phyloP scores from a whole-genome alignment of 2,329 filamentous ascomycete species.

The Raffaelea albimanens region DNA sequence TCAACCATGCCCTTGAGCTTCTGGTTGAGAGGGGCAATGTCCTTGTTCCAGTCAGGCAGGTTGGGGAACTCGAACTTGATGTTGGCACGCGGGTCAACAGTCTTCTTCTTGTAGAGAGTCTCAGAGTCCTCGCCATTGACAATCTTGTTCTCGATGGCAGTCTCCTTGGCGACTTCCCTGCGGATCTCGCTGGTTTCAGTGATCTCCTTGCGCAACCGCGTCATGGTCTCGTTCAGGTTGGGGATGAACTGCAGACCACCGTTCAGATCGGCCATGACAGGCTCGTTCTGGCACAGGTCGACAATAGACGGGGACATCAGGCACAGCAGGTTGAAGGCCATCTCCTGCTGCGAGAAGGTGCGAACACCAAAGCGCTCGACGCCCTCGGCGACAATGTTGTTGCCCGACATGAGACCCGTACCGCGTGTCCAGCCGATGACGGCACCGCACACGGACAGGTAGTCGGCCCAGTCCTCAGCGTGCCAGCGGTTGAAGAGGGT shows the following conservation, averaged over 20 bases:
- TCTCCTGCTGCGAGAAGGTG: conserved; percentile 98
- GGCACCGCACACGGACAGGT: conserved; percentile 94
- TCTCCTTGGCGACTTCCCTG: conserved; percentile 90
- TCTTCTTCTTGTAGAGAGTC: conserved; percentile 88
- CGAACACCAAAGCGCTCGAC: conserved; percentile 94
- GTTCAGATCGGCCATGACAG: conserved; percentile 94
- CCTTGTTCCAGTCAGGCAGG: conserved; percentile 83
- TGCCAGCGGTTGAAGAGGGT: conserved; percentile 98
- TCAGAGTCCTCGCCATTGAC: conserved; percentile 92
- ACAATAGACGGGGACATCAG: conserved; percentile 92
- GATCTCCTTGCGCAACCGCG: conserved; percentile 83
- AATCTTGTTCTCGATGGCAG: conserved; percentile 90
- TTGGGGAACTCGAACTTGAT: conserved; percentile 95
- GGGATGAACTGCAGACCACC: conserved; percentile 96
- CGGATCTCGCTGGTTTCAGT: conserved; percentile 93
- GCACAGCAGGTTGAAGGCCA: conserved; percentile 97
- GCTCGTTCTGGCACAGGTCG: conserved; percentile 89
- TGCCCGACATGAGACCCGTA: conserved; percentile 61
- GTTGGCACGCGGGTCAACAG: conserved; percentile 88
- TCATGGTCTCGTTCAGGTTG: conserved; percentile 91
- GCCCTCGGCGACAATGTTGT: conserved; percentile 84
- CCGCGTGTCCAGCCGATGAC: conserved; percentile 99
- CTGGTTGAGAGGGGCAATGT: conserved; percentile 80
- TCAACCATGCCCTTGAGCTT: conserved; percentile 97
- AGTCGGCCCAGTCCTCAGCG: conserved; percentile 94